Evolutionary conservation across 1,139 yeast genomes (phyloP).

Genomic region (Pneumocystis oryctolagi): DNA sequence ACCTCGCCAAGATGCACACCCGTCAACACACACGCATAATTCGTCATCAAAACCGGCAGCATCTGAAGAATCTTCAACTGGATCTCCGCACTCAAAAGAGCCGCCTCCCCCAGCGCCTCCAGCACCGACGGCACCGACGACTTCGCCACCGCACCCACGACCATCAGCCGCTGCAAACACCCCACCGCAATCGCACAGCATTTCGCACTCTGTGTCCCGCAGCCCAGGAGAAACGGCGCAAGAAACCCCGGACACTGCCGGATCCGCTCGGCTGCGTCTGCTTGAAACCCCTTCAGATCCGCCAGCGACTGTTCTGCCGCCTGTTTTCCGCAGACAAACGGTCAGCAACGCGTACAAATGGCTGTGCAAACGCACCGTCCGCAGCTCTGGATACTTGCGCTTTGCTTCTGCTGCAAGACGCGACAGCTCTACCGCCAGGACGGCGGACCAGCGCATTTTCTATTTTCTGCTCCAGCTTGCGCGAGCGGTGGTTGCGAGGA

Average conservation of each 20-base stretch:
- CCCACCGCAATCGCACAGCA: conserved; percentile 58
- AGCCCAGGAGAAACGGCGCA: conserved; percentile 57
- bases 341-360: too few species aligned
- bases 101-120: conserved; percentile 55
- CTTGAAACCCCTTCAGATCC: not conserved
- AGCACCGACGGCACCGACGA: conserved; percentile 28
- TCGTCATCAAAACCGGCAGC: conserved; percentile 58
- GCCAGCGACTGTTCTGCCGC: not conserved
- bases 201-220: conserved; percentile 61
- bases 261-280: conserved; percentile 17
- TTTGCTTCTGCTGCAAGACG: conserved; percentile 53
- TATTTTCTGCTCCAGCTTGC: not conserved
- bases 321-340: too few species aligned
- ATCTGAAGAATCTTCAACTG: conserved; percentile 80
- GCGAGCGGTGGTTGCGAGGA: too few species aligned
- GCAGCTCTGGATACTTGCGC: conserved; percentile 52
- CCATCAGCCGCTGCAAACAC: conserved; percentile 46
- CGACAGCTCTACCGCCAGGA: conserved; percentile 37
- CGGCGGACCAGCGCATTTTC: not conserved
- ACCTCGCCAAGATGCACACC: conserved; percentile 44
- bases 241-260: conserved; percentile 39
- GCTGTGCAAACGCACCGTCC: conserved; percentile 31
- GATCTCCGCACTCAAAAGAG: conserved; percentile 63
- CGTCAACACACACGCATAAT: conserved; percentile 40
- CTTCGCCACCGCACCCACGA: conserved; percentile 31